Evolutionary conservation across 1,284 basidiomycete species (phyloP), one percentile per base, ranked within the genome.

Genomic region (Xerocomus amazonicus): DNA sequence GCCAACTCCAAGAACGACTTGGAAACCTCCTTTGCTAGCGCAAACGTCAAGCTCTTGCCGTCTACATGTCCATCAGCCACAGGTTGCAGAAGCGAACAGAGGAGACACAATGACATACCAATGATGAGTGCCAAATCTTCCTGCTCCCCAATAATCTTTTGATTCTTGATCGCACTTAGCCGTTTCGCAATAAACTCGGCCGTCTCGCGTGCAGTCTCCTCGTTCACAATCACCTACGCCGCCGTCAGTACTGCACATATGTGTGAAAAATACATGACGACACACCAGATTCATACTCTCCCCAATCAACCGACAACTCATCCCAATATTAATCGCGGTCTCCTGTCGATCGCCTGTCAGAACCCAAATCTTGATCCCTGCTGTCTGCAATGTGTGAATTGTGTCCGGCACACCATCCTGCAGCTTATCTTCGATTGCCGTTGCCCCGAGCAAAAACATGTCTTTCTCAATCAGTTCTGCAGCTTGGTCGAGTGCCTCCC

Each of bases 311-410:
- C 93, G 83, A 73, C 96, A 99, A 2, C 92, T 95, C 78, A 99
- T 85, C 44, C 97, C 97, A 56, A 99, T 99, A 63, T 99, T 99
- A 73, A 99, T 98, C 12, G 97, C 97, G 2, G 97, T 99, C 71
- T 99, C 97, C 73, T 99, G 96, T 54, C 96, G 77, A 70, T 99
- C 97, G 2, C 97, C 97, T 1, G 97, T 99, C 43, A 99, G 73
- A 9, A 99, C 94, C 97, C 97, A 99, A 33, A 99, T 87, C 84
- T 98, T 98, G 73, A 99, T 98, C 0, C 97, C 97, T 27, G 96
- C 96, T 78, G 90, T 92, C 65, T 99, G 97, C 36, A 99, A 71
- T 2, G 94, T 98, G 65, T 98, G 94, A 52, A 99, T 99, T 3
- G 97, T 88, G 62, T 99, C 97, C 0, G 97, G 97, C 0, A 99